phyloP scores from a whole-genome alignment of 2,329 filamentous ascomycete species.

The Gaeumannomyces sp. region DNA sequence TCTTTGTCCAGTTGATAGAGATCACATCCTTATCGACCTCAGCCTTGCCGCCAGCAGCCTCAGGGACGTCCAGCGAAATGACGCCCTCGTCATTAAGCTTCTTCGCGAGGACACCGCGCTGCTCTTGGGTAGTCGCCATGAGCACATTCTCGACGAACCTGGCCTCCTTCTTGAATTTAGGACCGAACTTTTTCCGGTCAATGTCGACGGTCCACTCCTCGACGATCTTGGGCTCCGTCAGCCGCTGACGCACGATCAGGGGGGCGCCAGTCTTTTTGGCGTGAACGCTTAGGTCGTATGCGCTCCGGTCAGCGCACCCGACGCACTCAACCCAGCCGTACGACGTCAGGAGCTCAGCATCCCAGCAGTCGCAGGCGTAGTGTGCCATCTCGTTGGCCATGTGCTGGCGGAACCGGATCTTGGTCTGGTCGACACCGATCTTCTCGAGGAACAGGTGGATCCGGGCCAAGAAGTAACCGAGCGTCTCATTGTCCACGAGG shows the following conservation, averaged over 20 bases:
- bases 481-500: constrained; percentile 92
- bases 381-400: constrained; percentile 78
- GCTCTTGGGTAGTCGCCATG: constrained; percentile 67
- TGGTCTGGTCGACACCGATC: constrained; percentile 79
- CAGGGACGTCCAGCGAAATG: constrained; percentile 68
- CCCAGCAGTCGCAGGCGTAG: constrained; percentile 97
- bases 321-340: constrained; percentile 99
- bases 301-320: constrained; percentile 81
- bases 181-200: constrained; percentile 94
- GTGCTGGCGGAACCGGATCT: constrained; percentile 95
- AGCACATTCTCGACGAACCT: constrained; percentile 79
- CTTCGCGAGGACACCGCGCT: constrained; percentile 73
- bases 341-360: constrained; percentile 84
- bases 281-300: constrained; percentile 90
- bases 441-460: constrained; percentile 87
- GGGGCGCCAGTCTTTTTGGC: constrained; percentile 86
- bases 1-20: constrained; percentile 75
- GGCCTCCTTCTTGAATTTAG: constrained; percentile 89
- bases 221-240: constrained; percentile 69
- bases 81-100: constrained; percentile 68
- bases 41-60: constrained; percentile 62
- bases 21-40: constrained; percentile 75
- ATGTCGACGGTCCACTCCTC: constrained; percentile 86
- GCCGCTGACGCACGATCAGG: constrained; percentile 75
- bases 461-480: constrained; percentile 93